phyloP scores from a whole-genome alignment of 495 filamentous ascomycete species.

The Elaphomyces granulatus region DNA sequence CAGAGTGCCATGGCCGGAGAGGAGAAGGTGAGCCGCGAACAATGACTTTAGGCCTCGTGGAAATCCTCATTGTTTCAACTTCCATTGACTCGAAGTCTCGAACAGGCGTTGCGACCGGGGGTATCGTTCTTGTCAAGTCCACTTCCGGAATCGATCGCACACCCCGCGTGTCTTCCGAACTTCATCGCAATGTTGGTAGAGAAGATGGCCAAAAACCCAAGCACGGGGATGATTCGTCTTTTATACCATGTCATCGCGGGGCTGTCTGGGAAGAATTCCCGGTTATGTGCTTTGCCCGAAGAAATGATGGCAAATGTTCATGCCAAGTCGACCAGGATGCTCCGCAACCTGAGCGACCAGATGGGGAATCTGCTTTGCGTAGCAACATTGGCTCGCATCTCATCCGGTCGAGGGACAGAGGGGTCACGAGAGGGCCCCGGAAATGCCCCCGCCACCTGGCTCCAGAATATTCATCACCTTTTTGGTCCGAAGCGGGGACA shows the following conservation, averaged over 20 bases:
- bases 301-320: slow-evolving; percentile 32
- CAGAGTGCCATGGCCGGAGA: slow-evolving; percentile 19
- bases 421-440: slow-evolving; percentile 7
- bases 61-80: neutral
- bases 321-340: slow-evolving; percentile 28
- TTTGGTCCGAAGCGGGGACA: slow-evolving; percentile 33
- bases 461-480: slow-evolving; percentile 31
- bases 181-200: slow-evolving; percentile 27
- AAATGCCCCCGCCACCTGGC: slow-evolving; percentile 13
- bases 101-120: slow-evolving; percentile 27
- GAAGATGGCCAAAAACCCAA: slow-evolving; percentile 20
- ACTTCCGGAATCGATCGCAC: slow-evolving; percentile 18
- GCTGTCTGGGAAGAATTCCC: slow-evolving; percentile 15
- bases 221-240: slow-evolving; percentile 28
- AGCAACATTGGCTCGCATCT: slow-evolving; percentile 32
- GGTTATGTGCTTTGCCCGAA: slow-evolving; percentile 22
- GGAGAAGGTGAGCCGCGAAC: slow-evolving; percentile 24
- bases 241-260: slow-evolving; percentile 27
- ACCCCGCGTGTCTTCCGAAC: slow-evolving; percentile 26
- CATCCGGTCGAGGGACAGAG: slow-evolving; percentile 9
- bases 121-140: slow-evolving; percentile 29
- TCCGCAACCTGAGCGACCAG: slow-evolving; percentile 33
- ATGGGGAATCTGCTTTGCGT: slow-evolving; percentile 36
- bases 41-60: neutral
- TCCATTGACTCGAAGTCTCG: neutral